phyloP scores from a whole-genome alignment of 148 eudicot genomes.

The Amaranthus hypochondriacus region DNA sequence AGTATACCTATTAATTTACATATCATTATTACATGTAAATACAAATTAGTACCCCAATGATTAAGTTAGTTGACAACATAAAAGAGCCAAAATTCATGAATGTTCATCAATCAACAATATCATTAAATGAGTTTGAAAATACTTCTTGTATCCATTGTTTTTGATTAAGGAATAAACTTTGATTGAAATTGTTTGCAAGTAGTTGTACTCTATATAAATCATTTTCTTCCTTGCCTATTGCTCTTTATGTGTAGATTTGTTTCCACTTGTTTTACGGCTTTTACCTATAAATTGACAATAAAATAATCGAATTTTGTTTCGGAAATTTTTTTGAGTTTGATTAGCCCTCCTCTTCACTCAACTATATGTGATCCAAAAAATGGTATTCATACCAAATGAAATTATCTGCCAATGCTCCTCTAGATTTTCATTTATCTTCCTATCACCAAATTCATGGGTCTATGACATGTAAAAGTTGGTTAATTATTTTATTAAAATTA shows the following conservation, averaged over 20 bases:
- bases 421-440: not conserved
- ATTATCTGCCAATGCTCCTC: conserved; percentile 4
- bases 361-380: not conserved
- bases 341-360: too few relatives aligned
- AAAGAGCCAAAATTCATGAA: not conserved
- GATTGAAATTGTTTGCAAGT: not conserved
- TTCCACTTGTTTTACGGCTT: not conserved
- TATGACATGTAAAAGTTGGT: too few relatives aligned
- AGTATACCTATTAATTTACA: too few relatives aligned
- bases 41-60: not conserved
- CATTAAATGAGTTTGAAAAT: not conserved
- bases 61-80: conserved; percentile 15
- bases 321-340: too few relatives aligned
- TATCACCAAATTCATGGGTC: not conserved
- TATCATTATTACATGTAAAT: not conserved
- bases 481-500: too few relatives aligned
- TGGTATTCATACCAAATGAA: too few relatives aligned
- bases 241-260: not conserved
- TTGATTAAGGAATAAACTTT: not conserved
- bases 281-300: not conserved
- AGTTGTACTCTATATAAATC: not conserved
- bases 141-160: not conserved
- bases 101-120: not conserved
- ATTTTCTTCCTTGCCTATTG: not conserved
- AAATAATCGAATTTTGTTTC: too few relatives aligned